phyloP scores from a whole-genome alignment of 1,284 basidiomycete species.

The Boletus smithii region DNA sequence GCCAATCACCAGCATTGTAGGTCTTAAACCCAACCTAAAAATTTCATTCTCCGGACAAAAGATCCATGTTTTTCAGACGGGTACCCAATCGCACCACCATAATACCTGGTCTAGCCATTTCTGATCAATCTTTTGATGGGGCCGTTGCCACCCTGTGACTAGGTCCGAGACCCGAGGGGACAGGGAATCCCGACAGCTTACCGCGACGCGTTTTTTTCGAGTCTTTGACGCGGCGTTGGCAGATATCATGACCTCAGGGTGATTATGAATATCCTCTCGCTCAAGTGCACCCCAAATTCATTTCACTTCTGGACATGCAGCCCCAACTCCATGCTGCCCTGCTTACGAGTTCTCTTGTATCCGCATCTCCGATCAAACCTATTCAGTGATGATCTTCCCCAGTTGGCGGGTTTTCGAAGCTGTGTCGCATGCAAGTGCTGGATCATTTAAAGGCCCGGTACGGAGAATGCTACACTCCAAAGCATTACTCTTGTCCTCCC shows the following conservation, averaged over 20 bases:
- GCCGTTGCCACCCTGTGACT: background rate
- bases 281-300: too few species aligned
- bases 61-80: background rate
- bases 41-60: conserved; percentile 4
- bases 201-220: background rate
- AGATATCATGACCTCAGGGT: background rate
- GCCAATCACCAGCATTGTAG: conserved; percentile 8
- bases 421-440: conserved; percentile 12
- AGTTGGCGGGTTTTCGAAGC: conserved; percentile 5
- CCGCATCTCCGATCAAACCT: background rate
- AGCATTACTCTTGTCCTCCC: background rate
- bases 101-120: background rate
- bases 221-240: background rate
- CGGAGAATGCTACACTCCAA: background rate
- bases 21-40: conserved; percentile 1
- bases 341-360: background rate
- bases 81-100: background rate
- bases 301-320: background rate
- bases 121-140: background rate
- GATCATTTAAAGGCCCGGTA: conserved; percentile 10
- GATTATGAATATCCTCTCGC: background rate
- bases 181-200: background rate
- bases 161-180: background rate
- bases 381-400: conserved; percentile 1
- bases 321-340: background rate